Evolutionary conservation across 306 rosid species (phyloP), one percentile per base, ranked within the genome.

Genomic region (Inga leiocalycina): DNA sequence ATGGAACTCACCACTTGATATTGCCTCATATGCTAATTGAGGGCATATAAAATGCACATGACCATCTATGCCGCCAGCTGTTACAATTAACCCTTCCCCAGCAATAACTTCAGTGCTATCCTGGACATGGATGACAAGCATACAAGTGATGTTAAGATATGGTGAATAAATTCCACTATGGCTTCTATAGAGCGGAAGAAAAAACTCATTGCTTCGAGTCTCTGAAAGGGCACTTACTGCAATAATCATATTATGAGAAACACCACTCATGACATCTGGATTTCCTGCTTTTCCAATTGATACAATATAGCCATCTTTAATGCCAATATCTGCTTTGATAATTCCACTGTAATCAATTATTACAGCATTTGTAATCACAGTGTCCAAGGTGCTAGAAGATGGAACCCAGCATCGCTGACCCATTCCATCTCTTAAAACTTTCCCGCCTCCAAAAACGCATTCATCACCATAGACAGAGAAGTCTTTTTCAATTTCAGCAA

Each of bases 31-130:
- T 22, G 80, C 97, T 85, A 91, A 88, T 74, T 96, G 99, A 65
- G 99, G 99, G 90, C 99, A 92, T 84, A 91, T 92, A 84, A 88
- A 94, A 84, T 96, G 99, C 72, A 96, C 99, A 82, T 96, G 99
- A 84, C 95, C 94, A 78, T 96, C 99, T 78, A 94, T 88, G 54
- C 90, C 99, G 48, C 99, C 99, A 32, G 99, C 97, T 76, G 99
- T 96, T 80, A 96, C 75, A 74, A 96, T 83, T 81, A 90, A 80
- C 65, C 98, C 97, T 91, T 94, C 98, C 71, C 93, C 97, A 8
- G 97, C 93, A 84, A 96, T 92, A 82, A 90, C 98, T 91, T 96
- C 99, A 34, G 98, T 94, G 89, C 85, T 89, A n/a, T 88, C 97
- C 99, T 96, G 80, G 41, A 81, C 46, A 88, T 52, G 74, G 68